Base-by-base conservation (phyloP, 2,329 filamentous ascomycete species). In the Fusarium sp. region DNA sequence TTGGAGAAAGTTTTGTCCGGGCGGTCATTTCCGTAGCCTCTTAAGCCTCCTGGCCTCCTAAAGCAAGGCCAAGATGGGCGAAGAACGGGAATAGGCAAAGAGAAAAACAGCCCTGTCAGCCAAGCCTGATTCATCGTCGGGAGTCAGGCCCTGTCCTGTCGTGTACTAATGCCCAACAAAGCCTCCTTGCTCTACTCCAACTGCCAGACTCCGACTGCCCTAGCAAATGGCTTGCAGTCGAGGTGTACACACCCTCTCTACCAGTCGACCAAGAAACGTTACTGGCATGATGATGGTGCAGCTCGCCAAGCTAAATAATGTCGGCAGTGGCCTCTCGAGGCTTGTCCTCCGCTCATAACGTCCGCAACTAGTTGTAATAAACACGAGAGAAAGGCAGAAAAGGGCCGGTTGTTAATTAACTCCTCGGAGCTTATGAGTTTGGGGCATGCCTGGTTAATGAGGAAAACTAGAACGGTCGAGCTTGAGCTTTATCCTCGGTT, bases 401-500 rank as follows among this genome's bases (percentile, higher is more conserved):
- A 62, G 47, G 59, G 40, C 57, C 58, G 64, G 38, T 67, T 59
- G 26, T 42, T n/a, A 34, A 57, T 34, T 44, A 31, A 36, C 40
- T 45, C 26, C 6, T 38, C 31, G 15, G 31, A 47, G 11, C 21
- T 26, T n/a, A 15, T 26, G 13, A 34, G 26, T 47, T 28, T 28
- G 26, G 14, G 51, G 33, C 38, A 43, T 17, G 55, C 21, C 38
- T 58, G 46, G 28, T 55, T 66, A 69, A 69, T 65, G 38, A 69
- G 39, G 33, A 62, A 66, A 65, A n/a, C 24, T 34, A 63, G 22
- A 31, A 34, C 36, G 19, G 24, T 36, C 28, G 22, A 43, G 45
- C 40, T 43, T 5, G 50, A n/a, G 19, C 36, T 57, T 71, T 73
- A 73, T 69, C 71, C 71, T 73, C 71, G 71, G 71, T 71, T 65